phyloP scores from a whole-genome alignment of 768 basidiomycete genomes.

The Lepiota venenata region DNA sequence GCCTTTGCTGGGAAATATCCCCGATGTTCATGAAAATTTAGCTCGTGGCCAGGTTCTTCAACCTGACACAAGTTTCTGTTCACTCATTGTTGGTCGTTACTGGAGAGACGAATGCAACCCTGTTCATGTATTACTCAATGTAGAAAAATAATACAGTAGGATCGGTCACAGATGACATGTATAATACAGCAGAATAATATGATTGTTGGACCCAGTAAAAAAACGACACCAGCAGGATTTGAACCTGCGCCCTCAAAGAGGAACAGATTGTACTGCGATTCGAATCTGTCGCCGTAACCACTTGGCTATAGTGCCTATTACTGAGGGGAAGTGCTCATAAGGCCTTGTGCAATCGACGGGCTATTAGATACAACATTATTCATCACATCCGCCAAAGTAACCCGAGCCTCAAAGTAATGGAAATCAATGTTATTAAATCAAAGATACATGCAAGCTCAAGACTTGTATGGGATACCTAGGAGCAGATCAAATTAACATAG shows the following conservation, averaged over 20 bases:
- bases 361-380: no score
- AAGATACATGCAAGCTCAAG: conserved; percentile 11
- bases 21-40: background rate
- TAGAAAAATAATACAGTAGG: background rate
- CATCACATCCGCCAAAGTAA: no score
- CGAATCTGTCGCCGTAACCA: conserved; percentile 79
- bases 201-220: no score
- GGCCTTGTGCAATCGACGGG: no score
- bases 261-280: conserved; percentile 27
- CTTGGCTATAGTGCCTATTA: conserved; percentile 57
- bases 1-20: background rate
- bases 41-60: background rate
- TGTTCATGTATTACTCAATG: background rate
- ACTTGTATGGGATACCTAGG: conserved; percentile 45
- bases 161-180: no score
- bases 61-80: background rate
- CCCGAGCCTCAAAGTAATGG: background rate
- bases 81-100: conserved; percentile 6
- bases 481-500: background rate
- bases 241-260: conserved; percentile 33
- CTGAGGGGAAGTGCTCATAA: no score
- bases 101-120: background rate
- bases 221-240: conserved; percentile 32
- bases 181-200: background rate
- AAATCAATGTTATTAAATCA: background rate